Percentiles rank a stretch among this genome's conserved stretches.
These are phyloP conservation scores for Penicillium mononematosum DNA, from an alignment of 495 filamentous ascomycete species.

Conservation along the genomic window DNA sequence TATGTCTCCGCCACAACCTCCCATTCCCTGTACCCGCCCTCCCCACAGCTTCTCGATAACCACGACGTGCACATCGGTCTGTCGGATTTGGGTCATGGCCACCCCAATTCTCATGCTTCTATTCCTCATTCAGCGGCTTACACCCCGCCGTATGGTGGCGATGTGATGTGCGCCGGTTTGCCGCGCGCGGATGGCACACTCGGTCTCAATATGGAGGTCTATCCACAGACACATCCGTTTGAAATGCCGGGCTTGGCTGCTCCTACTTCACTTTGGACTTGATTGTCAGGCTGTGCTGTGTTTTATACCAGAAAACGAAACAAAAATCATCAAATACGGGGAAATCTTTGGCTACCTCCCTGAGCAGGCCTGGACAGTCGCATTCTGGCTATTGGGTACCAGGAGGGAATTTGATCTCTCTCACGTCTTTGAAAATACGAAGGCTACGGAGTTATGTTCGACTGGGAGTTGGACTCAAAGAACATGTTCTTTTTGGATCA, in stretches of 20 bases:
- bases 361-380: not conserved
- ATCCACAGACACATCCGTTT: conserved; percentile 33
- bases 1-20: conserved; percentile 37
- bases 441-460: conserved; percentile 1
- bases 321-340: not conserved
- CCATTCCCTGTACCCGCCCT: conserved; percentile 38
- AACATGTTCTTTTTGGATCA: conserved; percentile 1
- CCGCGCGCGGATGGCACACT: conserved; percentile 28
- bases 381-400: conserved; percentile 8
- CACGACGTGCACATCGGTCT: conserved; percentile 29
- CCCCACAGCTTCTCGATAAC: conserved; percentile 39
- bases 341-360: not conserved
- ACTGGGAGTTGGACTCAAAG: not conserved
- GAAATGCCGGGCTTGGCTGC: conserved; percentile 31
- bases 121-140: conserved; percentile 35
- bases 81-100: conserved; percentile 27
- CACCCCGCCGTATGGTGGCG: conserved; percentile 36
- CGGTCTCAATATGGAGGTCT: conserved; percentile 36
- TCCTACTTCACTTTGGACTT: conserved; percentile 38
- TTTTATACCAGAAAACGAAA: conserved; percentile 1
- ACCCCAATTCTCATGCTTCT: conserved; percentile 17
- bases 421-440: not conserved
- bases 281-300: conserved; percentile 11
- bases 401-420: conserved; percentile 3
- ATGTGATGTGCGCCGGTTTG: conserved; percentile 31